Base-by-base conservation (phyloP, 768 basidiomycete species). In the Daedalea quercina region DNA sequence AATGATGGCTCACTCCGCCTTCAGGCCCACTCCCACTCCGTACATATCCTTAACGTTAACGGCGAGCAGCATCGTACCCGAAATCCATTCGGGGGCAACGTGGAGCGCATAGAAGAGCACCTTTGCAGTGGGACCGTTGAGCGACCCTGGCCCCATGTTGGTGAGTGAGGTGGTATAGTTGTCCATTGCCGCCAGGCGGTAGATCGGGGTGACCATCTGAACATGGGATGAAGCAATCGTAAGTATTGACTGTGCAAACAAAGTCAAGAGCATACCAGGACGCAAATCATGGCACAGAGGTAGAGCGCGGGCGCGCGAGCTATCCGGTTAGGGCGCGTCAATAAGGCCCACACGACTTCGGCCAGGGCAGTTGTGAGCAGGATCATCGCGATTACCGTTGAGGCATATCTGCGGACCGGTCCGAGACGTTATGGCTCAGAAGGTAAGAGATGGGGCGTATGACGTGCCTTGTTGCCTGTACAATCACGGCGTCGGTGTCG, bases 31-130 rank as follows among this genome's bases (percentile, higher is more conserved):
- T 31, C 34, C 34, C 4, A 40, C 19, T 15, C 37, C 37, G 15
- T 40, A 40, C 37, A 40, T 40, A 6, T 47, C 43, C 40, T 52
- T 47, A 8, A 46, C 51, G 53, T 61, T 55, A 17, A 57, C 46
- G 19, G 24, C 31, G n/a, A 58, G 44, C 43, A 61, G 34, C 9
- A 52, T 24, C 19, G 52, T 40, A 2, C 52, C 49, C 6, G 54
- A 54, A 19, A 58, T 9, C 52, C 40, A 51, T 40, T 57, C 57
- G 6, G 57, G 49, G 3, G 54, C 50, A 22, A 50, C 50, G 22
- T 59, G 57, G 26, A 61, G 52, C 34, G 55, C 50, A 47, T 58
- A 61, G 54, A 59, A 61, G 40, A 42, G 19, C 19, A 45, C 52
- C 50, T 61, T 61, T 17, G 44, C 45, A 15, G 31, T 15, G n/a